Conservation (phyloP, 495 filamentous ascomycete genomes). For the Hypoxylon rickii region DNA sequence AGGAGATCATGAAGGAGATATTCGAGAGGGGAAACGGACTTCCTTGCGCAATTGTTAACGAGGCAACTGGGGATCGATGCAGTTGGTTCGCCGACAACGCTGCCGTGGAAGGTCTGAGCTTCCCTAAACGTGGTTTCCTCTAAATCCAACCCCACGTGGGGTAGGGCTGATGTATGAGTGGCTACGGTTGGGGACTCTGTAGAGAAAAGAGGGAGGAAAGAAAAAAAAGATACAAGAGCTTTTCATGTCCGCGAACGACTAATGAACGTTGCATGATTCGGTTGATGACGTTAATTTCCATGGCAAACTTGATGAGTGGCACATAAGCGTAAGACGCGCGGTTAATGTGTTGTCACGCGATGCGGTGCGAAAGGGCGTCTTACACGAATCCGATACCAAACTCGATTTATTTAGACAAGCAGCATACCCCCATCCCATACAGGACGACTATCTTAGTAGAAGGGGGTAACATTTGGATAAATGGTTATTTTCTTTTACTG, state of each 20-base stretch:
- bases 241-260: slow-evolving; percentile 12
- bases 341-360: slow-evolving; percentile 34
- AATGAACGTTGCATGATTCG: slow-evolving; percentile 13
- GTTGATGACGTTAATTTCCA: slow-evolving; percentile 17
- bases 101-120: slow-evolving; percentile 81
- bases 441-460: neutral
- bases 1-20: slow-evolving; percentile 87
- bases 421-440: slow-evolving; percentile 7
- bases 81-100: slow-evolving; percentile 92
- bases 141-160: neutral
- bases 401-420: slow-evolving; percentile 4
- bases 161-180: neutral
- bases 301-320: slow-evolving; percentile 15
- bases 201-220: neutral
- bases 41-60: slow-evolving; percentile 87
- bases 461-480: slow-evolving; percentile 8
- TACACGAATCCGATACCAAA: slow-evolving; percentile 36
- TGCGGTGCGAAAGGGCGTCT: slow-evolving; percentile 26
- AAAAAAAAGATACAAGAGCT: slow-evolving; percentile 1
- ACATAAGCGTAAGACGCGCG: slow-evolving; percentile 31
- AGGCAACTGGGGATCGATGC: slow-evolving; percentile 77
- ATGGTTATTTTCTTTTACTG: neutral
- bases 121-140: slow-evolving; percentile 64
- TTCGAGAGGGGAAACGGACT: slow-evolving; percentile 80
- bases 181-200: neutral